Evolutionary conservation across 2,329 filamentous ascomycete genomes (phyloP).

Genomic region (Trichoderma simmonsii): DNA sequence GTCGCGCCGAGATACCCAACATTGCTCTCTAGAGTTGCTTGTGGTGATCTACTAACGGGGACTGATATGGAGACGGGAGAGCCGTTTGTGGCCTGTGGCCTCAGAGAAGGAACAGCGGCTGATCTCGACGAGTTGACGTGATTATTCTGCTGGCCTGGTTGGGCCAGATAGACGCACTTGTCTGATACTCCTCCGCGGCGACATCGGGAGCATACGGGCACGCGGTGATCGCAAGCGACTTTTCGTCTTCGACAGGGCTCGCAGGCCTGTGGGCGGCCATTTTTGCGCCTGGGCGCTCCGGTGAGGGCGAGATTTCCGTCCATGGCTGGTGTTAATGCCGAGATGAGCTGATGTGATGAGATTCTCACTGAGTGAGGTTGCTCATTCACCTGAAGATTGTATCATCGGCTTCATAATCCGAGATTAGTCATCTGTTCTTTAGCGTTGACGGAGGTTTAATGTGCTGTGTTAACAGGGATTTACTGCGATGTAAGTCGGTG

Average conservation of each 20-base stretch:
- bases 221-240: conserved; percentile 16
- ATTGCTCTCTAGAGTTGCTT: background rate
- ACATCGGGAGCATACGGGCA: conserved; percentile 17
- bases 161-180: conserved; percentile 10
- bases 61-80: background rate
- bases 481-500: background rate
- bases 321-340: background rate
- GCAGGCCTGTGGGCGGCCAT: conserved; percentile 9
- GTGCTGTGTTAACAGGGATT: background rate
- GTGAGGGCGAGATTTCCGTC: background rate
- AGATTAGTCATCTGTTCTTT: background rate
- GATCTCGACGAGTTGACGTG: background rate
- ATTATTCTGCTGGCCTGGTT: background rate
- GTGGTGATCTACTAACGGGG: background rate
- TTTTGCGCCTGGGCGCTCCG: conserved; percentile 9
- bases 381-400: background rate
- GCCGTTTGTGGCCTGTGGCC: background rate
- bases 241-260: conserved; percentile 16
- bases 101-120: background rate
- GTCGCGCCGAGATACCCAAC: conserved; percentile 16
- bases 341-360: background rate
- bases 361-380: background rate
- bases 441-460: background rate
- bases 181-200: conserved; percentile 9
- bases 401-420: background rate